Evolutionary conservation across 1,284 basidiomycete genomes (phyloP), one percentile per base, ranked within the genome.

Genomic region (Boletus hoseneyae): DNA sequence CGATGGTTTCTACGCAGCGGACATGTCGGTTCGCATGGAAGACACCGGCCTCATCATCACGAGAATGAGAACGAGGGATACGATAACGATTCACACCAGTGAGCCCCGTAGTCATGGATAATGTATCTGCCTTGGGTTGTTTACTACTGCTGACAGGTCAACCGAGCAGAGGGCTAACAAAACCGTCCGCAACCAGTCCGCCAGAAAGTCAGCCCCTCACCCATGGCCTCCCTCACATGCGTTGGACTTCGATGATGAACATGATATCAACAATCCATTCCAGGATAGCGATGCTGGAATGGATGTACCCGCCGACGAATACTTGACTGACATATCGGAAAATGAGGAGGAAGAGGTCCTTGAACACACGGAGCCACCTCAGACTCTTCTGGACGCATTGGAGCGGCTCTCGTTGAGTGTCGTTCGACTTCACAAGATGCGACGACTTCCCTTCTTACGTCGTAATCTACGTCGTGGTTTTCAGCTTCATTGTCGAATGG

Each of bases 381-480:
- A 63, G 18, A 6, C 38, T 8, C 61, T 68, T 36, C 21, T 67
- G 18, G 47, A 65, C 7, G 37, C 34, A 21, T 41, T 66, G 36
- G 65, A 66, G 32, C 34, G n/a, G 16, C 34, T 61, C n/a, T 59
- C 45, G 1, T 50, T 21, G 4, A 25, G 43, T 8, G 42, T 52
- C 16, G 38, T 62, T 48, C 62, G 53, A 36, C 60, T 66, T 27
- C 51, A 55, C 23, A 53, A 47, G 36, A 55, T 56, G 40, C 52
- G 47, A 13, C 68, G 63, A 40, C 67, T 83, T 3, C 83, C 83
- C 0, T 85, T 84, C 58, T 68, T 82, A 12, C 61, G 64, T 23
- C 74, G 78, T 7, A 79, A 78, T 54, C 57, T 85, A 13, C 70
- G 73, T 7, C 53, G 39, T 7, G 78, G 78, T 2, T 83, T 83